Conservation (phyloP, 345 rosid species). For the Tarenaya hassleriana region DNA sequence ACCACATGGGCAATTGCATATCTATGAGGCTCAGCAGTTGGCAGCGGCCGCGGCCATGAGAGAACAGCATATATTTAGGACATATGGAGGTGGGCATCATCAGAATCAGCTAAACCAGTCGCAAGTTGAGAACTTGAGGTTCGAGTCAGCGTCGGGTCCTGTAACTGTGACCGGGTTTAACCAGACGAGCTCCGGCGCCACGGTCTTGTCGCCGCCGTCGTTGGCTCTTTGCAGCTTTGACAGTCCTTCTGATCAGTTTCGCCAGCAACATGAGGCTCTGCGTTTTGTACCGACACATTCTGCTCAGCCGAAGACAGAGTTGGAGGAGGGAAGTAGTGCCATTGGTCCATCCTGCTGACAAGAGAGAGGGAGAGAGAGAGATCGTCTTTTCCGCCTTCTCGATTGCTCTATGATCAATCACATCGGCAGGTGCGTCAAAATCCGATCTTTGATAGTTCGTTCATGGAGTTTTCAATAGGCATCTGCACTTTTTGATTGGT, state of each 20-base stretch:
- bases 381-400: too few relatives aligned
- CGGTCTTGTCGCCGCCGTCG: too few relatives aligned
- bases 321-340: conserved; percentile 40
- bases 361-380: too few relatives aligned
- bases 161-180: conserved; percentile 39
- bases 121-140: conserved; percentile 44
- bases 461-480: too few relatives aligned
- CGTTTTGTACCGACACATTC: conserved; percentile 25
- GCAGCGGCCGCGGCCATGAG: conserved; percentile 44
- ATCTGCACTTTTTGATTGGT: too few relatives aligned
- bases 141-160: conserved; percentile 28
- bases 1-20: conserved; percentile 29
- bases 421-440: too few relatives aligned
- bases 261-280: conserved; percentile 21
- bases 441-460: too few relatives aligned
- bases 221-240: conserved; percentile 40
- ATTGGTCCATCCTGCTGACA: conserved; percentile 38
- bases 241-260: conserved; percentile 30
- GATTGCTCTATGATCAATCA: too few relatives aligned
- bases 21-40: conserved; percentile 51
- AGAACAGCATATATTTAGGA: conserved; percentile 60
- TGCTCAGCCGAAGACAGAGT: conserved; percentile 39
- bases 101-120: conserved; percentile 37
- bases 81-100: conserved; percentile 34
- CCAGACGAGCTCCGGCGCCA: conserved; percentile 34